phyloP scores from a whole-genome alignment of 805 yeast genomes.

The Wickerhamomyces queroliae region DNA sequence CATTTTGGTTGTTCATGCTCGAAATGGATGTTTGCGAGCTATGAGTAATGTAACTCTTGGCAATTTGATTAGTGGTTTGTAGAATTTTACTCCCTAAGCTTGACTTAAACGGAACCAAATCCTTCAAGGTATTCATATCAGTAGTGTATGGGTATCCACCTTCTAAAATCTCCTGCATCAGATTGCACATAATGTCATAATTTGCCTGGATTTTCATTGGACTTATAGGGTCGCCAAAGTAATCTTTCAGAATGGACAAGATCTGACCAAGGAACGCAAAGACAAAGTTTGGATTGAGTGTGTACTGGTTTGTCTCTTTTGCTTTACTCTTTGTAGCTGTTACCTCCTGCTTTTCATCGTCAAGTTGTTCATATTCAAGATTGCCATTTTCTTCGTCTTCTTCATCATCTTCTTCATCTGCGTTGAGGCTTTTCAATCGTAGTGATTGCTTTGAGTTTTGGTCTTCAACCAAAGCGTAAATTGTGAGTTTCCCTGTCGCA shows the following conservation, averaged over 20 bases:
- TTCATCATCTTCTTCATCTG: constrained; percentile 1
- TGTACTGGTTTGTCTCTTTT: constrained; percentile 16
- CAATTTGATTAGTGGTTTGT: constrained; percentile 29
- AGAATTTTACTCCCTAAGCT: constrained; percentile 27
- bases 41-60: constrained; percentile 18
- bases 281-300: constrained; percentile 47
- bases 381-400: constrained; percentile 3
- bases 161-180: constrained; percentile 75
- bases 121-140: constrained; percentile 65
- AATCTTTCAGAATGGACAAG: constrained; percentile 47
- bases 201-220: constrained; percentile 59
- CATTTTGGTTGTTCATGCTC: constrained; percentile 5
- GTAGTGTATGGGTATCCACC: constrained; percentile 69
- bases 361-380: constrained; percentile 1
- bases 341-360: constrained; percentile 4
- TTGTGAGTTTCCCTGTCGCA: constrained; percentile 9
- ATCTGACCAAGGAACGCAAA: constrained; percentile 45
- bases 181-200: constrained; percentile 61
- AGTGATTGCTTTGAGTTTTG: constrained; percentile 6
- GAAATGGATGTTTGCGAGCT: constrained; percentile 6
- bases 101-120: constrained; percentile 51
- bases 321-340: neutral
- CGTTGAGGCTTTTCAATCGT: constrained; percentile 11
- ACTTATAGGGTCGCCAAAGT: constrained; percentile 51
- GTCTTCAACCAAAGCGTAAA: constrained; percentile 15